Conservation (phyloP, 148 eudicot species). For the Selenicereus undatus region DNA sequence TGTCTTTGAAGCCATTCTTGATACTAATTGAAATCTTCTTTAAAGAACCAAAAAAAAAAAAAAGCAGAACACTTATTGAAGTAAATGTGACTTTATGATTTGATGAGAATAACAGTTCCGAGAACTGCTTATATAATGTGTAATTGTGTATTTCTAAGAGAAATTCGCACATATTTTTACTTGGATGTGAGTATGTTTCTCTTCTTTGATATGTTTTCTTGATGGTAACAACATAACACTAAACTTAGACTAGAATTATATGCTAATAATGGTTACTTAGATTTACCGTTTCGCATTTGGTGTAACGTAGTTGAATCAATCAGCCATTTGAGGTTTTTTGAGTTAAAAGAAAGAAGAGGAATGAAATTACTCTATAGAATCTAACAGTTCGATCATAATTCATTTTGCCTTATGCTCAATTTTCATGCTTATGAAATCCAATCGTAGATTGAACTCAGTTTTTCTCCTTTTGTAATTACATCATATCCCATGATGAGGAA, state of each 20-base stretch:
- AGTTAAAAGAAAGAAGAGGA: no score
- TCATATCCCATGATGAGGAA: no score
- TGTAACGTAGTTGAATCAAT: background rate
- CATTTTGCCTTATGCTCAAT: no score
- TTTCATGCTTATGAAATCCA: no score
- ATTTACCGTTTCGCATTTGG: background rate
- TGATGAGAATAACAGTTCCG: background rate
- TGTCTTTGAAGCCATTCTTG: background rate
- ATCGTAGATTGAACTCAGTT: no score
- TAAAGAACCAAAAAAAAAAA: background rate
- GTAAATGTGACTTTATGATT: background rate
- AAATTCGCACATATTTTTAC: background rate
- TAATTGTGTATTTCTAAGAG: background rate
- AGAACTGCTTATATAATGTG: background rate
- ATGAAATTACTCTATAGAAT: no score
- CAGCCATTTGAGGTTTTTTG: no score
- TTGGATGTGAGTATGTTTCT: background rate
- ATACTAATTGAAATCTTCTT: background rate
- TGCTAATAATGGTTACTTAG: constrained; percentile 8
- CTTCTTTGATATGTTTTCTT: background rate
- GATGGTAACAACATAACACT: background rate
- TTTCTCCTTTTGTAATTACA: no score
- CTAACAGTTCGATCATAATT: no score
- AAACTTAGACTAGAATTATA: background rate
- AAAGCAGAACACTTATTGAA: background rate